Percentiles rank a stretch among this genome's conserved stretches.
Conservation (phyloP, 202 grass and related monocot species). For the Setaria viridis region DNA sequence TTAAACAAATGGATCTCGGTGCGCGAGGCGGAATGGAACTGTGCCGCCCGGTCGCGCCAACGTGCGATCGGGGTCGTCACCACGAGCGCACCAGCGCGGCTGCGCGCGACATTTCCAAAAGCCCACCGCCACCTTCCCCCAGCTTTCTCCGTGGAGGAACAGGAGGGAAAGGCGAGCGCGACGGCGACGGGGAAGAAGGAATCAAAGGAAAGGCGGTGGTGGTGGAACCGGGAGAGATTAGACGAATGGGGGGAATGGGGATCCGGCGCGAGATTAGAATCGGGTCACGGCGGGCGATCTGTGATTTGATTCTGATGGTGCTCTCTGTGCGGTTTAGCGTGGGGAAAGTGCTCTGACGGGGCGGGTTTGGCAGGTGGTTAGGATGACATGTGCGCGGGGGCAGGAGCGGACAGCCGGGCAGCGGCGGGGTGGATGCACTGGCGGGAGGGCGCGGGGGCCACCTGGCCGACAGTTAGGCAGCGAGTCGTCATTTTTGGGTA, state of each 20-base stretch:
- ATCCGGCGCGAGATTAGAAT: not conserved
- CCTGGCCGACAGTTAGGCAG: constrained; percentile 51
- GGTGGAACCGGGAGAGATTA: not conserved
- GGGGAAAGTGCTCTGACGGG: constrained; percentile 10
- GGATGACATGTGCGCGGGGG: constrained; percentile 36
- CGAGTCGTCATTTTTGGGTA: constrained; percentile 41
- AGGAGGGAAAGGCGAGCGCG: not conserved
- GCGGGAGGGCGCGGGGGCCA: constrained; percentile 18
- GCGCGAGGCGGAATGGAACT: constrained; percentile 28
- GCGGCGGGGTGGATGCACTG: not conserved
- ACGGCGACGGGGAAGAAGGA: not conserved
- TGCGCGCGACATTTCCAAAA: constrained; percentile 43
- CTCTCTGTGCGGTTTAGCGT: not conserved
- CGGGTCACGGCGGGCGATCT: constrained; percentile 20
- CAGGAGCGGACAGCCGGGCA: not conserved
- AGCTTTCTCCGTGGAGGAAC: not conserved
- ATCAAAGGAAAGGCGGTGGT: constrained; percentile 2
- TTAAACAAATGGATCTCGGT: constrained; percentile 39
- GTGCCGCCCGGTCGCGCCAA: constrained; percentile 28
- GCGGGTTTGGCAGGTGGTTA: constrained; percentile 19
- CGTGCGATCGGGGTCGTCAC: constrained; percentile 43
- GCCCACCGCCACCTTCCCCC: not conserved
- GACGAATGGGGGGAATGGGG: not conserved
- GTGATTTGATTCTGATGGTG: constrained; percentile 16
- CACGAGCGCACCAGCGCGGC: constrained; percentile 32